Conservation (phyloP, 169 alveolate genomes). For the Plasmodium inui region DNA sequence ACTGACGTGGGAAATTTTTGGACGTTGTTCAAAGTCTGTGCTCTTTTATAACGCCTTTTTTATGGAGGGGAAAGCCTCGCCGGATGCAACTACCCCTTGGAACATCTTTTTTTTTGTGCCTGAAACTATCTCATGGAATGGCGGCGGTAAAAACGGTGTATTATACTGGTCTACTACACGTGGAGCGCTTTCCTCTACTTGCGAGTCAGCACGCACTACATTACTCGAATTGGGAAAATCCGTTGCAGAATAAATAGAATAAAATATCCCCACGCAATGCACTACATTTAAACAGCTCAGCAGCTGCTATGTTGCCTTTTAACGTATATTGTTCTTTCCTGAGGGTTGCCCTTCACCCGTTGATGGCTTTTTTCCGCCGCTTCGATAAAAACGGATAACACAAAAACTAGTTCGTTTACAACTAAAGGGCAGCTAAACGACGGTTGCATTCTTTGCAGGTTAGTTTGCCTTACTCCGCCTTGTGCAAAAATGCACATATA, state of each 20-base stretch:
- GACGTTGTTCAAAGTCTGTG: background rate
- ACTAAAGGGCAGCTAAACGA: background rate
- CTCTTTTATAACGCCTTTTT: background rate
- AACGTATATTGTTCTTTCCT: background rate
- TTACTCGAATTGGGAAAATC: background rate
- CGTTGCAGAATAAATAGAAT: background rate
- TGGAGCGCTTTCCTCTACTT: background rate
- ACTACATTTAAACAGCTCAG: background rate
- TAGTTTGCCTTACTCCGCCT: background rate
- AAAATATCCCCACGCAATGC: background rate
- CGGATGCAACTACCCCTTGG: background rate
- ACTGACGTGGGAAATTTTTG: background rate
- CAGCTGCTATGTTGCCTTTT: background rate
- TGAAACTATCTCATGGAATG: background rate
- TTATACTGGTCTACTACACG: background rate
- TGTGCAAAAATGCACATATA: background rate
- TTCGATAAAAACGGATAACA: background rate
- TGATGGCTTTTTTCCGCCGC: background rate
- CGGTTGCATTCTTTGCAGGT: background rate
- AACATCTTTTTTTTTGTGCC: background rate
- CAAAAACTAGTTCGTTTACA: background rate
- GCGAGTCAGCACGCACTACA: background rate
- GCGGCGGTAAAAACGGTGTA: background rate
- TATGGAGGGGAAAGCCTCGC: background rate
- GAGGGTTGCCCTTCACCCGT: background rate